phyloP scores from a whole-genome alignment of 352 stramenopile species.

The Pythium plurisporium region DNA sequence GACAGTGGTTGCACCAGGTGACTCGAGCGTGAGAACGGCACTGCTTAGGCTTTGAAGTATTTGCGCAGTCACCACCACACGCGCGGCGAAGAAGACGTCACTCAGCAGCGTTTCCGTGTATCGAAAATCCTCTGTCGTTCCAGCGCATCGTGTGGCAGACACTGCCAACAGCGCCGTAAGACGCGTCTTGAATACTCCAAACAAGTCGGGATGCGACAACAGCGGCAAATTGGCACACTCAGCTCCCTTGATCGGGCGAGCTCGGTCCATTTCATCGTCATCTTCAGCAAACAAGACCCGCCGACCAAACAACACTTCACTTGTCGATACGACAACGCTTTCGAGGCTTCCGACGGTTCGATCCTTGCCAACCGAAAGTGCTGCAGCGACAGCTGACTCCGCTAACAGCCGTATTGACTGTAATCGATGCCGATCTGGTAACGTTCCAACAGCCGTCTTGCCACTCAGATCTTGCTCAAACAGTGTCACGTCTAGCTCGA shows the following conservation, averaged over 20 bases:
- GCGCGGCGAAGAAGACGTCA: constrained; percentile 52
- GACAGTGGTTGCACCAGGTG: neutral
- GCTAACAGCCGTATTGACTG: constrained; percentile 58
- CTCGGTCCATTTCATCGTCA: constrained; percentile 21
- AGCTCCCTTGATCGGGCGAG: neutral
- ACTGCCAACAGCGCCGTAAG: constrained; percentile 26
- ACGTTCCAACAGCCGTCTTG: constrained; percentile 2
- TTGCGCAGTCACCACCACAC: constrained; percentile 52
- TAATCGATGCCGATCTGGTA: constrained; percentile 40
- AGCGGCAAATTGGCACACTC: constrained; percentile 23
- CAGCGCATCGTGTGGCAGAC: neutral
- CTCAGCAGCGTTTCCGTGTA: constrained; percentile 37
- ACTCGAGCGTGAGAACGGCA: neutral
- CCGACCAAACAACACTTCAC: constrained; percentile 65
- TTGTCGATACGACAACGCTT: constrained; percentile 38
- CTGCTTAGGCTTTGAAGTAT: constrained; percentile 52
- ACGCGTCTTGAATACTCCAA: constrained; percentile 50
- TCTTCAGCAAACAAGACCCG: constrained; percentile 72
- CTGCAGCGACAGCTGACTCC: constrained; percentile 36
- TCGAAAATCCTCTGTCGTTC: constrained; percentile 24
- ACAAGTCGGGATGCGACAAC: constrained; percentile 43
- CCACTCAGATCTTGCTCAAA: constrained; percentile 35
- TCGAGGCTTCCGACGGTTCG: constrained; percentile 35
- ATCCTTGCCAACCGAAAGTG: too few relatives aligned
- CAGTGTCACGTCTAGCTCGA: constrained; percentile 51